Conservation (phyloP, 2,329 filamentous ascomycete species). For the Ophiostoma pallidulum region DNA sequence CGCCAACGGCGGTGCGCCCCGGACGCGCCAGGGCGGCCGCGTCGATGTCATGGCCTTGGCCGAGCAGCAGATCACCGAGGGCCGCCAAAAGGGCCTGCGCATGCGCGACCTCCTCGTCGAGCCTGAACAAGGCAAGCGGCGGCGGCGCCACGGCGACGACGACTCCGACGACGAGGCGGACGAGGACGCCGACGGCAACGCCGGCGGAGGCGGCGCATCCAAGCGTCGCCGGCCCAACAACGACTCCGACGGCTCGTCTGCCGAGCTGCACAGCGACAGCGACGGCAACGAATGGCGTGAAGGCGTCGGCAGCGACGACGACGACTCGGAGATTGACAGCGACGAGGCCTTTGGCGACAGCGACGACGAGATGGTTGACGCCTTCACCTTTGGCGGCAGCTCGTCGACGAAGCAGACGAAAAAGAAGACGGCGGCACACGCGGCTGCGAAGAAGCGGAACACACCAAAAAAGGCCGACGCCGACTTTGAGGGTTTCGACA, state of each 20-base stretch:
- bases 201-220: conserved; percentile 44
- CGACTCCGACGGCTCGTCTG: conserved; percentile 43
- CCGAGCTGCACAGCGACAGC: conserved; percentile 71
- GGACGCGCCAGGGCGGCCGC: conserved; percentile 31
- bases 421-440: conserved; percentile 22
- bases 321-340: conserved; percentile 56
- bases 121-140: conserved; percentile 30
- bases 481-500: conserved; percentile 47
- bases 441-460: conserved; percentile 29
- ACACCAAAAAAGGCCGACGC: conserved; percentile 31
- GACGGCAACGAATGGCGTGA: conserved; percentile 80
- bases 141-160: conserved; percentile 35
- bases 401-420: conserved; percentile 28
- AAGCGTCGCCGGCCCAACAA: conserved; percentile 34
- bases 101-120: conserved; percentile 44
- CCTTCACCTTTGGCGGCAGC: conserved; percentile 50
- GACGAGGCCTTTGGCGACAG: conserved; percentile 81
- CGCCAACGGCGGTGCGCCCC: conserved; percentile 25
- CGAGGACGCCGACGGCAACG: conserved; percentile 54
- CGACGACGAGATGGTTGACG: conserved; percentile 77
- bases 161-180: conserved; percentile 43
- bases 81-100: conserved; percentile 26
- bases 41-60: conserved; percentile 51
- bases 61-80: conserved; percentile 39
- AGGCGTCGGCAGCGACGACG: conserved; percentile 51